A percentile compares a stretch with the other conserved stretches of the same genome.
Evolutionary conservation across 768 basidiomycete genomes (phyloP).

Genomic region (Russula olivacea): DNA sequence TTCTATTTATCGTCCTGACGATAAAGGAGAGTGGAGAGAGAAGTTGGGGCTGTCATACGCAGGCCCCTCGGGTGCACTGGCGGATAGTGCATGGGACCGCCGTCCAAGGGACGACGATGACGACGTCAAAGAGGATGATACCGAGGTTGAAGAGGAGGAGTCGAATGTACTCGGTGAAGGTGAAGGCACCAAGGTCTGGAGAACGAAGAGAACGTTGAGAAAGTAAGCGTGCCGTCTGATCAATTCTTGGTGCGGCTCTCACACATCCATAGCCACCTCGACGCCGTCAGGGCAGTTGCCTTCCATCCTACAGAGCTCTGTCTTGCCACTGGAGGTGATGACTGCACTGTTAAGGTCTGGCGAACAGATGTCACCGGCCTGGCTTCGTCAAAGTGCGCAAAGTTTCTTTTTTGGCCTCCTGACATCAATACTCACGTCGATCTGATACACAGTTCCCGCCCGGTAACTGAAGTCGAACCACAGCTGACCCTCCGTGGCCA

Average conservation of each 20-base stretch:
- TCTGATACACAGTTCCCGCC: constrained; percentile 45
- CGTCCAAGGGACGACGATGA: constrained; percentile 57
- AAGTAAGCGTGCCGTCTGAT: constrained; percentile 52
- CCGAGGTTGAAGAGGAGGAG: constrained; percentile 59
- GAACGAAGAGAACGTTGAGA: constrained; percentile 77
- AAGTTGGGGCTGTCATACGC: constrained; percentile 59
- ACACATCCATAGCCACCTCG: constrained; percentile 64
- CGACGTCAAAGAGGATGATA: constrained; percentile 62
- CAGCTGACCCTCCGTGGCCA: constrained; percentile 92
- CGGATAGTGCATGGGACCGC: constrained; percentile 46
- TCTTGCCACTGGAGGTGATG: constrained; percentile 91
- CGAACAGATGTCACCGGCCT: constrained; percentile 72
- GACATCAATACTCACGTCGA: constrained; percentile 14
- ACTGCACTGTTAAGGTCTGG: constrained; percentile 96
- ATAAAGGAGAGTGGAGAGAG: constrained; percentile 82
- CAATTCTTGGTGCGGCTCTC: constrained; percentile 10
- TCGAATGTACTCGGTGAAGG: constrained; percentile 56
- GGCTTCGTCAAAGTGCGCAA: constrained; percentile 68
- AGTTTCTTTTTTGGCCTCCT: constrained; percentile 13
- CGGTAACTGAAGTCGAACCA: constrained; percentile 85
- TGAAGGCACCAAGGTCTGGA: constrained; percentile 74
- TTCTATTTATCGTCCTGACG: constrained; percentile 84
- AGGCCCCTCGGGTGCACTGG: constrained; percentile 45
- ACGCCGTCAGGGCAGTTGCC: constrained; percentile 83
- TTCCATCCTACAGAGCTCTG: constrained; percentile 84